A percentile compares a stretch with the other conserved stretches of the same genome.
Evolutionary conservation across 2,329 filamentous ascomycete species (phyloP).

Genomic region (Aspergillus awamori): DNA sequence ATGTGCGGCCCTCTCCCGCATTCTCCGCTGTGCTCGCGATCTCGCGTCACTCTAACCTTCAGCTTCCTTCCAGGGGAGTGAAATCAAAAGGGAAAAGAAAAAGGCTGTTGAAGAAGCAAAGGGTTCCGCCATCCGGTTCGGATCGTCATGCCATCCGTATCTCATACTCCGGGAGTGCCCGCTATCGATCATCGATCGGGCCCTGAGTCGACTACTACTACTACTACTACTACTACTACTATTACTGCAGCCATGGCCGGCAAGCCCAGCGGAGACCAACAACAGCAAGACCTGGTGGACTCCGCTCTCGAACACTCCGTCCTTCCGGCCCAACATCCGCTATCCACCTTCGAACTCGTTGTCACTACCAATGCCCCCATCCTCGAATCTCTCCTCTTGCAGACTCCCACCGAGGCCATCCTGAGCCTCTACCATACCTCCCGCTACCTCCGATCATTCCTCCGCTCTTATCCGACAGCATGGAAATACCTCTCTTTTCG

Average conservation of each 20-base stretch:
- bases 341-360: conserved; percentile 57
- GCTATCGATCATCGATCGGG: conserved; percentile 13
- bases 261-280: conserved; percentile 20
- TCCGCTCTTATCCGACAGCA: conserved; percentile 60
- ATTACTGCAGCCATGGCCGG: neutral
- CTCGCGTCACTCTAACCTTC: conserved; percentile 32
- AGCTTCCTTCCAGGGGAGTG: conserved; percentile 7
- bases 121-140: neutral
- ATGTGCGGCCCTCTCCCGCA: conserved; percentile 34
- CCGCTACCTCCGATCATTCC: conserved; percentile 56
- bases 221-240: too few species aligned
- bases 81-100: conserved; percentile 1
- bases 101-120: conserved; percentile 9
- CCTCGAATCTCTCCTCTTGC: conserved; percentile 60
- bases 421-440: conserved; percentile 63
- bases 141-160: conserved; percentile 19
- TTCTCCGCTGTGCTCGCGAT: conserved; percentile 32
- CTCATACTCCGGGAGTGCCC: conserved; percentile 15
- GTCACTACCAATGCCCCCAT: conserved; percentile 61
- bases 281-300: conserved; percentile 30
- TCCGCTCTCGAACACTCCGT: conserved; percentile 28
- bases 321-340: conserved; percentile 31
- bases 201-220: conserved; percentile 13
- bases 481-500: conserved; percentile 65
- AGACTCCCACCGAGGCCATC: conserved; percentile 59